Evolutionary conservation across 2,329 filamentous ascomycete species (phyloP), one percentile per base, ranked within the genome.

Genomic region (Venturia effusa): DNA sequence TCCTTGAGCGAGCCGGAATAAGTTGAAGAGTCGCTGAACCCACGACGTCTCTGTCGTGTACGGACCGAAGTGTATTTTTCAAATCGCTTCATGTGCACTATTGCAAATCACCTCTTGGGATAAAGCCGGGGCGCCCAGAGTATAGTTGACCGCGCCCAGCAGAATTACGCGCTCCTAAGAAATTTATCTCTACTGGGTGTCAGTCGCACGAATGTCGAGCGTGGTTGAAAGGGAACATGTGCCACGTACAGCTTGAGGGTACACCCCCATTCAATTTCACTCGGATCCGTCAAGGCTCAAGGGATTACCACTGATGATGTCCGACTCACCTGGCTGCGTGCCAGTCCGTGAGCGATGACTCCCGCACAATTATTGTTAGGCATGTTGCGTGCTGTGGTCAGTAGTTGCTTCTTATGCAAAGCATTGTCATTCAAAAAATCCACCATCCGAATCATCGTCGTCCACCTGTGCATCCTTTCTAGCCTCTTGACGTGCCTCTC

Each of bases 361-460:
- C 34, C 30, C 6, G 32, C 11, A 15, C 13, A n/a, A 34, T 57
- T 34, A 15, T 32, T 57, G 19, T 10, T 57, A 17, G 51, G 27
- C 34, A 34, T 34, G 8, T 7, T 30, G 13, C 10, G 27, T 2
- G 5, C 51, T 57, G 4, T 13, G 10, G 6, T 34, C 22, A 15
- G 13, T 24, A n/a, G 2, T 27, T 51, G 45, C 45, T 51, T 8
- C 7, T 22, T 27, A 15, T 5, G 24, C 8, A 59, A 40, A 27
- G 15, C 55, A 59, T 27, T 22, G 19, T 63, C 34, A 63, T 19
- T 63, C 61, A 37, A 63, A 63, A 27, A 63, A 63, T 37, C 61
- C 61, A 24, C 39, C 61, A 30, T 51, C 61, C 13, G 61, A 48
- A 37, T 63, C 30, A 6, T 63, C 61, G 22, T 57, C 48, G 22